Evolutionary conservation across 257 asterid species (phyloP), one percentile per base, ranked within the genome.

Genomic region (Solanum piurae): DNA sequence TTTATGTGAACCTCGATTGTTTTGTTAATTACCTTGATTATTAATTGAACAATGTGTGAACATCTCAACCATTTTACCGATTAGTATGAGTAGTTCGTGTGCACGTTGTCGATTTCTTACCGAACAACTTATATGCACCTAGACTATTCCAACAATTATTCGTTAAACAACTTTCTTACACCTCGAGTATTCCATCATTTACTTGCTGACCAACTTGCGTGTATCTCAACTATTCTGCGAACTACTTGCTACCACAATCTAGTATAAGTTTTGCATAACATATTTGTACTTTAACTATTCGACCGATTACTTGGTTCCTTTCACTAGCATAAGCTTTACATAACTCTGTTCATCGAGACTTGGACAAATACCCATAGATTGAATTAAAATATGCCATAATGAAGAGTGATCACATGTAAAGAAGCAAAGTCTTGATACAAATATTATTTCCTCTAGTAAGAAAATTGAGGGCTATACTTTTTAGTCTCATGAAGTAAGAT

Each of bases 381-480:
- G 68, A 80, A 79, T 10, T 49, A 5, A 14, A 27, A 49, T 34
- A 9, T 34, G 5, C 27, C 38, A 77, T 42, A 44, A 44, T 42
- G 38, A 79, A 42, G 58, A 75, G 12, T 75, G 49, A 1, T 37
- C 55, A 6, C 58, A 76, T 76, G 83, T 38, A 76, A 75, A 40
- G n/a, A 77, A 42, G 25, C 64, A 77, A 25, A 77, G 37, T 18
- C 84, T 46, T 46, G 7, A 42, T 18, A 46, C 42, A 80, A 69
- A 29, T 25, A 18, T 80, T 29, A 80, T 80, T 80, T 80, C 68
- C 85, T 80, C 85, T 80, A 9, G 40, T 49, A 82, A 82, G 69
- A 82, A 82, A 82, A 82, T 18, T 46, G 69, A 82, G 86, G 86
- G 68, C 44, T 29, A 34, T 49, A 82, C 21, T 46, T 46, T 79